phyloP scores from a whole-genome alignment of 768 basidiomycete genomes.

The Hygrophoropsis aurantiaca region DNA sequence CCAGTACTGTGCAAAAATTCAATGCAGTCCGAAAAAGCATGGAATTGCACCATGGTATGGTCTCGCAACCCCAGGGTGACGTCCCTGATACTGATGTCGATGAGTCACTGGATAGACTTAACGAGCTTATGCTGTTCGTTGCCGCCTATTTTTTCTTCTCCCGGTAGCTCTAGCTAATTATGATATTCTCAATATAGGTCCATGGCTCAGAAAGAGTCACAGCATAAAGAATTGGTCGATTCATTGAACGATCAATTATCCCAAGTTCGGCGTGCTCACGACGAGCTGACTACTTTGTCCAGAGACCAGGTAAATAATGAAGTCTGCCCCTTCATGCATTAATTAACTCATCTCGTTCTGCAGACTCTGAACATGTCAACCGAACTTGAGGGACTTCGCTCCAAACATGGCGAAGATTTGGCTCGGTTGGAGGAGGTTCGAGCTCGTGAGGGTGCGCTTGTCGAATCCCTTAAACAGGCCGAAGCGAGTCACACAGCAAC shows the following conservation, averaged over 20 bases:
- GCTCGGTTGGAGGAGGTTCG: constrained; percentile 53
- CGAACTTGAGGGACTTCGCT: constrained; percentile 75
- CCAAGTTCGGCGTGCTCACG: constrained; percentile 74
- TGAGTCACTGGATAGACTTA: constrained; percentile 76
- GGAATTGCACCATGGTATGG: constrained; percentile 46
- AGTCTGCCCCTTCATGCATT: not conserved
- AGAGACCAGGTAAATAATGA: constrained; percentile 69
- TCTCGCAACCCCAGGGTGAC: constrained; percentile 22
- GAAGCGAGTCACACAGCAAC: constrained; percentile 48
- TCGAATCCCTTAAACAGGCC: constrained; percentile 48
- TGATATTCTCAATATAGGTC: constrained; percentile 52
- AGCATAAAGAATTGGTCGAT: constrained; percentile 81
- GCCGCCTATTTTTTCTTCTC: constrained; percentile 2
- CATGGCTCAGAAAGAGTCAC: constrained; percentile 96
- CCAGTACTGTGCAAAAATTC: constrained; percentile 71
- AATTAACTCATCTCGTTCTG: not conserved
- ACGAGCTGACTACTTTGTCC: constrained; percentile 77
- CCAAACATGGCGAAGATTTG: constrained; percentile 56
- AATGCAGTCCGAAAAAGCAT: constrained; percentile 71
- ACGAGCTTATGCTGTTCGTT: constrained; percentile 89
- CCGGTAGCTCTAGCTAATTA: too few relatives aligned
- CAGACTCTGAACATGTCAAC: constrained; percentile 86
- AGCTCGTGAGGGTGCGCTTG: constrained; percentile 55
- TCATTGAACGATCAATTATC: constrained; percentile 64
- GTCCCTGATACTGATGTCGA: constrained; percentile 47